phyloP scores from a whole-genome alignment of 805 yeast species.

The Kuraishia hungarica region DNA sequence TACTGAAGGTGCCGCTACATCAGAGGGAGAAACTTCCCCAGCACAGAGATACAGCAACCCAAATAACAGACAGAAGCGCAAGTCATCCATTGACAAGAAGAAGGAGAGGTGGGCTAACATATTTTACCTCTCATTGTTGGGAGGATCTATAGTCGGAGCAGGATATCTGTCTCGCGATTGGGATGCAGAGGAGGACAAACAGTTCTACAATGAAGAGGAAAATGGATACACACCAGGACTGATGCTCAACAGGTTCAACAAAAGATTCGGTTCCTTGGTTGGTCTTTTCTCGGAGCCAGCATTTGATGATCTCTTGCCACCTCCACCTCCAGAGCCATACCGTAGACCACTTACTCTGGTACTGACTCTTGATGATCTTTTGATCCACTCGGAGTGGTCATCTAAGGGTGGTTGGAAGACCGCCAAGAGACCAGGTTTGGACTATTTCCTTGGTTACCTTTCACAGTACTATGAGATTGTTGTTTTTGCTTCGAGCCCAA shows the following conservation, averaged over 20 bases:
- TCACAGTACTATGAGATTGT: constrained; percentile 96
- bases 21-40: neutral
- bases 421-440: constrained; percentile 97
- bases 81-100: constrained; percentile 67
- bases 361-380: constrained; percentile 78
- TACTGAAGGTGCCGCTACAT: neutral
- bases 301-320: constrained; percentile 87
- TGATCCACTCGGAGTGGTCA: constrained; percentile 90
- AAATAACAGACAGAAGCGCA: constrained; percentile 45
- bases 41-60: constrained; percentile 17
- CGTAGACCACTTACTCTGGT: constrained; percentile 90
- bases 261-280: constrained; percentile 68
- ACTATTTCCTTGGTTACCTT: constrained; percentile 89
- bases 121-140: constrained; percentile 54
- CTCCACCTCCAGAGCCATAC: constrained; percentile 83
- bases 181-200: constrained; percentile 57
- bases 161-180: constrained; percentile 76
- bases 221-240: constrained; percentile 62
- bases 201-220: constrained; percentile 38
- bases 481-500: constrained; percentile 75
- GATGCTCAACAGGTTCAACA: constrained; percentile 60
- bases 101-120: constrained; percentile 76
- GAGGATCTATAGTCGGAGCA: constrained; percentile 42
- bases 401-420: constrained; percentile 95
- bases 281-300: constrained; percentile 90